Base-by-base conservation (phyloP, 805 yeast genomes). In the Ogataea parapolymorpha region DNA sequence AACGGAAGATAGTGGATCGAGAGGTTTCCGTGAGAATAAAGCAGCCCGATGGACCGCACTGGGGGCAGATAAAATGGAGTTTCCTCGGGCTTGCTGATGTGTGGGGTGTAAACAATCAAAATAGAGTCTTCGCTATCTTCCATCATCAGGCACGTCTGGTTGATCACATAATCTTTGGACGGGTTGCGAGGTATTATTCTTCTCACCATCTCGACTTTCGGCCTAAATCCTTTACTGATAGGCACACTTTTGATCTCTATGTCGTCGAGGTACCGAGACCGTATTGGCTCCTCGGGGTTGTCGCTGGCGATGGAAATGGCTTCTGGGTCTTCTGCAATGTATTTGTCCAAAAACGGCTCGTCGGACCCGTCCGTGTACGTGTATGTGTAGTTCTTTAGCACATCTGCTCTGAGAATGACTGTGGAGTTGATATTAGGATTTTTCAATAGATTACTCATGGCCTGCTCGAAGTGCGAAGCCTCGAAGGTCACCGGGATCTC, bases 371-470 rank as follows among this genome's bases (percentile, higher is more conserved):
- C 52, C 2, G 37, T 30, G 26, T 65, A 57, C 16, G 63, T 70
- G 53, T 68, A 78, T 6, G 54, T 62, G 41, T 65, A 66, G 50
- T 80, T 83, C 32, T 69, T 67, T 33, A 85, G 58, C 17, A 89
- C 78, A 63, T 91, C 97, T 0, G 97, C 95, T 50, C 98, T 68
- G 63, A 91, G 68, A 25, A 90, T 84, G 26, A 88, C 93, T 0
- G 96, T 85, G 9, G 97, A 90, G 64, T 90, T 91, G 63, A 88
- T 85, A 58, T 89, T 85, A 13, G 96, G 96, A 49, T 86, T 87
- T 44, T 74, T 71, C 39, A 88, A 84, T 45, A 88, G 70, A 60
- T 87, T 85, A 32, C 75, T 62, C 90, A 88, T 83, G 5, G 96
- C 96, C 3, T 66, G 65, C 41, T 78, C 80, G 55, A 81, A 88